Percentiles rank a stretch among this genome's conserved stretches.
phyloP scores from a whole-genome alignment of 768 basidiomycete species.

The Mycena leptocephala region DNA sequence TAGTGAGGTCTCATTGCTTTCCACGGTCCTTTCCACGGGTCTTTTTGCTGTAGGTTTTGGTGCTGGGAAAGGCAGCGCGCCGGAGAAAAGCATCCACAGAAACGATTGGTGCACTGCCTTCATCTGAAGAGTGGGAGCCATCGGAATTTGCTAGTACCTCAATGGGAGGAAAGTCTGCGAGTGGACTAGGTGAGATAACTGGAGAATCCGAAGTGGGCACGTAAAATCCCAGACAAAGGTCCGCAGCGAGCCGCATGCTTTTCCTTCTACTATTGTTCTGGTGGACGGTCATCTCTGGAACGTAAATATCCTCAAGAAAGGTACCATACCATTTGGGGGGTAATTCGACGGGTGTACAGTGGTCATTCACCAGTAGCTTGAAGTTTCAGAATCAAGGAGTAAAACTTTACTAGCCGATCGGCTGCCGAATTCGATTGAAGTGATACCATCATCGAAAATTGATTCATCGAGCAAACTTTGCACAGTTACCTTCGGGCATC shows the following conservation, averaged over 20 bases:
- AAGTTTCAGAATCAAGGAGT: no score
- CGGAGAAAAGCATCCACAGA: conserved; percentile 31
- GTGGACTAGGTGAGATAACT: background rate
- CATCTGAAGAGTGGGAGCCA: background rate
- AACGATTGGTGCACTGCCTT: background rate
- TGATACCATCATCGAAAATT: no score
- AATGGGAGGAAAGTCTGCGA: background rate
- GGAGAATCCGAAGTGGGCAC: background rate
- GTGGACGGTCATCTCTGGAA: background rate
- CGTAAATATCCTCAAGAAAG: no score
- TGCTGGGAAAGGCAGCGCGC: background rate
- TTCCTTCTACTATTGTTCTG: conserved; percentile 23
- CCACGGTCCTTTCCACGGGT: background rate
- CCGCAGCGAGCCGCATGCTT: conserved; percentile 28
- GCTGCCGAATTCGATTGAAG: no score
- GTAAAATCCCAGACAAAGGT: conserved; percentile 36
- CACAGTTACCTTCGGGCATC: no score
- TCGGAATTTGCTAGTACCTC: background rate
- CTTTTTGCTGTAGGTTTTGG: conserved; percentile 25
- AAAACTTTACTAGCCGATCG: no score
- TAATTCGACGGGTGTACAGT: no score
- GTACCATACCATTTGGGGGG: no score
- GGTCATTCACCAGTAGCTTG: no score
- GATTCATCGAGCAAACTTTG: no score
- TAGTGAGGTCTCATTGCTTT: background rate